Evolutionary conservation across 306 rosid species (phyloP), one percentile per base, ranked within the genome.

Genomic region (Oemleria cerasiformis): DNA sequence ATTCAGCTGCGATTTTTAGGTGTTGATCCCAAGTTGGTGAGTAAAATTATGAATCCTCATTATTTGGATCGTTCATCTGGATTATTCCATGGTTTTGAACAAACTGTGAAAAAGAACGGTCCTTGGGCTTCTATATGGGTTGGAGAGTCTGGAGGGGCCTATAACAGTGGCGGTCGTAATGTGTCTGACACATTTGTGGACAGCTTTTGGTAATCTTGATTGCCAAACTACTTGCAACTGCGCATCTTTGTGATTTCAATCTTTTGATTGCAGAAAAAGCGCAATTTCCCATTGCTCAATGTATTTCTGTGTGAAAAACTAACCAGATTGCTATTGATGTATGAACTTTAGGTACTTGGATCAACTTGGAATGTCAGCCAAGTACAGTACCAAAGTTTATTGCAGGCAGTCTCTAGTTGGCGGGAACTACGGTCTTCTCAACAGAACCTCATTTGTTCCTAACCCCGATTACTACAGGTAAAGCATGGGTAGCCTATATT

Each of bases 141-240:
- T 23, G 97, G 99, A 58, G 99, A 94, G 88, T 84, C 99, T 16
- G 99, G 99, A 25, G 99, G 99, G 14, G 97, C 97, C 67, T 94
- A 51, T 82, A 94, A 94, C 80, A 94, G 97, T 38, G 99, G 99
- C 1, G 92, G 96, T 53, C 92, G 71, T 65, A 11, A 83, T 71
- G 90, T 94, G 72, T 91, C 99, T 19, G 74, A 89, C 82, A 84
- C 92, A 71, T 91, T 85, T 80, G 76, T 94, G 56, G 64, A 91
- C 84, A 89, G 97, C 91, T 94, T 94, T 74, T 94, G 99, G 99
- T 94, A 91, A 91, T 77, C 73, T 68, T 77, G 56, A 65, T 42
- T 53, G 49, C 68, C 75, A 19, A 53, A 48, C 64, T 65, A 23
- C 73, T 82, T 78, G 47, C 72, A 13, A 57, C 42, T 57, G 63